Evolutionary conservation across 108 stramenopile species (phyloP), one percentile per base, ranked within the genome.

Genomic region (Schizochytrium sp.): DNA sequence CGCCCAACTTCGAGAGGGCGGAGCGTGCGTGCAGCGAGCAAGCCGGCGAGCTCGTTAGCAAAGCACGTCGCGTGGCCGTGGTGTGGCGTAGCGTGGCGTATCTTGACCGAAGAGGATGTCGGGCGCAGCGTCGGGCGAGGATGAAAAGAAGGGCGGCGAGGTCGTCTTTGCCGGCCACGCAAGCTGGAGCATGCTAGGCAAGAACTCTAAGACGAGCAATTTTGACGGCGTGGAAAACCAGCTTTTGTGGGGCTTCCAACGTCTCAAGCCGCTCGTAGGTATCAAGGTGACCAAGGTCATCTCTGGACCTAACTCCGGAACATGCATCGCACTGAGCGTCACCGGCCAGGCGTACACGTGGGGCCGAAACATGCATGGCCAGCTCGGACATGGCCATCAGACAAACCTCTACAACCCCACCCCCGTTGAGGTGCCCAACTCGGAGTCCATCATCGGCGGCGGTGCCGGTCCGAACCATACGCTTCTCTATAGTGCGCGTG

Each of bases 381-480:
- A 93, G 90, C 93, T 94, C 5, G 94, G 94, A 34, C 92, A 92
- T 60, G 94, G 93, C 57, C 72, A 88, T 0, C 91, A 92, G 71
- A 90, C 88, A 19, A 90, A 89, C 76, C 90, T 83, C 48, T 83
- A 83, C 76, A 83, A 83, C 51, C 76, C 76, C 10, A 83, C 76
- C n/a, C 44, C 19, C 45, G 76, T 83, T 43, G 76, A 83, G 23
- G 51, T 83, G 23, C 76, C 76, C 45, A 83, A 83, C 23, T 14
- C 19, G 8, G 76, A 83, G 76, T 53, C 76, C 76, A 34, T 83
- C 23, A 23, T 83, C 51, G 76, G 76, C 28, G 76, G 76, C 76
- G 45, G 19, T 23, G n/a, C 23, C 10, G 76, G 76, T 1, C 51
- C 76, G 6, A 83, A 83, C 76, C 76, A 83, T 28, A 83, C 76